These are phyloP conservation scores for Euphorbia peplus DNA, from an alignment of 345 rosid species.

Conservation along the genomic window DNA sequence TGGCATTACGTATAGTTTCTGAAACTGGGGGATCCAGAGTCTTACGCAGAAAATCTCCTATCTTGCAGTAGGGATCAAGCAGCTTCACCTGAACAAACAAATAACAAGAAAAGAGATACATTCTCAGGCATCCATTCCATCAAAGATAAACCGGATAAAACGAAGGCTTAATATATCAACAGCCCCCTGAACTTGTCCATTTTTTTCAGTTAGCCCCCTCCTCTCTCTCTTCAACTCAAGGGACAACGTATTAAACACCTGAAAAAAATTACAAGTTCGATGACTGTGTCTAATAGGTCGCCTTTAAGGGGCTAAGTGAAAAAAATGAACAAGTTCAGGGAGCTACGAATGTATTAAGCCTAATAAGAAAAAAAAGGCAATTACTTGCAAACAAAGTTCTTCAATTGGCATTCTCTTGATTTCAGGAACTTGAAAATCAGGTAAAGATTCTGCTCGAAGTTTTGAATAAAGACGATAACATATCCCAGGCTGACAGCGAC, in stretches of 20 bases:
- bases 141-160: background rate
- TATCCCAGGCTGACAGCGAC: conserved; percentile 90
- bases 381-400: conserved; percentile 92
- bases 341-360: too few species aligned
- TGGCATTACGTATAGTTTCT: conserved; percentile 66
- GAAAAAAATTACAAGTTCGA: too few species aligned
- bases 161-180: too few species aligned
- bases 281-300: too few species aligned
- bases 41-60: conserved; percentile 65
- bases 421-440: conserved; percentile 85
- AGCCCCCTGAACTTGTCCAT: too few species aligned
- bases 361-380: background rate
- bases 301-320: too few species aligned
- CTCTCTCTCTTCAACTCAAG: too few species aligned
- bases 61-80: conserved; percentile 66
- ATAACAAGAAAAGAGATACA: too few species aligned
- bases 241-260: too few species aligned
- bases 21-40: conserved; percentile 85
- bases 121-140: background rate
- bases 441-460: conserved; percentile 72
- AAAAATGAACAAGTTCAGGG: too few species aligned
- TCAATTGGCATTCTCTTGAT: conserved; percentile 90
- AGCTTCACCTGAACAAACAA: conserved; percentile 67
- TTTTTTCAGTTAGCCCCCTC: too few species aligned
- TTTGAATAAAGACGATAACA: conserved; percentile 91